Percentiles rank a stretch among this genome's conserved stretches.
These are phyloP conservation scores for Yamadazyma takamatsuzukensis DNA, from an alignment of 805 yeast species.

Conservation along the genomic window DNA sequence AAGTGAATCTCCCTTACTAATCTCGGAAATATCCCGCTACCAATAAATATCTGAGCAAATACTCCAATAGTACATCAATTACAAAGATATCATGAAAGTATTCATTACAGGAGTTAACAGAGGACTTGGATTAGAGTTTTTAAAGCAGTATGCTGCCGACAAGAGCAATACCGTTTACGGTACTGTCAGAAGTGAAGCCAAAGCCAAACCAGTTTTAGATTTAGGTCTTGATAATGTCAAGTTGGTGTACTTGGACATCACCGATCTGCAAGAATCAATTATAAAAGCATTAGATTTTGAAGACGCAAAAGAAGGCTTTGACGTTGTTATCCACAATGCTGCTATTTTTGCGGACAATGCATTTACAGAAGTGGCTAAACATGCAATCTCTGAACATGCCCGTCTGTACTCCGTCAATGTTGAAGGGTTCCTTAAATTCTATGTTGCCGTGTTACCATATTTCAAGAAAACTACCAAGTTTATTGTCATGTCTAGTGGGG, in stretches of 20 bases:
- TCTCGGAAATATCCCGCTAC: too few species aligned
- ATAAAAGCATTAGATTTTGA: neutral
- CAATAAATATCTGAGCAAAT: too few species aligned
- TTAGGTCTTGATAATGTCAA: conserved; percentile 12
- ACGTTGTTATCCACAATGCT: conserved; percentile 32
- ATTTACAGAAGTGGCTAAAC: neutral
- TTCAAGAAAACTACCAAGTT: conserved; percentile 3
- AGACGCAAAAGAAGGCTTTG: conserved; percentile 20
- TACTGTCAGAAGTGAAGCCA: conserved; percentile 32
- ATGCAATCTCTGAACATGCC: conserved; percentile 1
- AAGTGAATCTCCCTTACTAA: too few species aligned
- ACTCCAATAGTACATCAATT: too few species aligned
- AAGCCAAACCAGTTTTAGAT: conserved; percentile 15
- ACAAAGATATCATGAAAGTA: too few species aligned
- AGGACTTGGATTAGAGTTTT: conserved; percentile 38
- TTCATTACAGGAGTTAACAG: conserved; percentile 38
- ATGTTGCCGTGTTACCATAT: conserved; percentile 4
- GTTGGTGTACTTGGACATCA: conserved; percentile 12
- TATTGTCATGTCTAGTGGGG: conserved; percentile 20
- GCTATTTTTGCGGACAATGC: conserved; percentile 11
- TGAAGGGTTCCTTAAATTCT: conserved; percentile 1
- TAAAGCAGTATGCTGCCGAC: conserved; percentile 19
- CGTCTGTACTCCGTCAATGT: conserved; percentile 1
- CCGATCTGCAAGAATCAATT: conserved; percentile 18
- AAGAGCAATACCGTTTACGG: conserved; percentile 33